Percentiles rank a stretch among this genome's conserved stretches.
These are phyloP conservation scores for Phlyctochytrium arcticum DNA, from an alignment of 192 early-diverging fungal species.

Conservation along the genomic window DNA sequence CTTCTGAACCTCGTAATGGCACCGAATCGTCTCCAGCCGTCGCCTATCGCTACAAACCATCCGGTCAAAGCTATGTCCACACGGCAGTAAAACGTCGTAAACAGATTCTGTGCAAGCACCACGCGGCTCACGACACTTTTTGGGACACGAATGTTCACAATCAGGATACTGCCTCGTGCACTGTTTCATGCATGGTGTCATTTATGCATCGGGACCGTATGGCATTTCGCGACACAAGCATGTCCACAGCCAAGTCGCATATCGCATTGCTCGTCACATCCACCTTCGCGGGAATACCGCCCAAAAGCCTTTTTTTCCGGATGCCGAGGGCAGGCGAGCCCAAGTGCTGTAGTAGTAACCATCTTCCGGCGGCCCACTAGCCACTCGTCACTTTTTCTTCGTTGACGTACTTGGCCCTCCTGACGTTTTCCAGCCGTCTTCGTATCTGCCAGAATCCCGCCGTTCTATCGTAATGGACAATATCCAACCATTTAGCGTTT, in stretches of 20 bases:
- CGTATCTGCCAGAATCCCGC: no score
- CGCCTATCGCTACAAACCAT: background rate
- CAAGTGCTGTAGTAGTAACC: no score
- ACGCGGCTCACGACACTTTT: constrained; percentile 45
- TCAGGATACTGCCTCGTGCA: constrained; percentile 36
- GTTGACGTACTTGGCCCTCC: no score
- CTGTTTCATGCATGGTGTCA: constrained; percentile 39
- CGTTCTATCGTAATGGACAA: no score
- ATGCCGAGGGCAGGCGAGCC: no score
- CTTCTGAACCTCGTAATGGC: no score
- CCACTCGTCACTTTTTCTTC: no score
- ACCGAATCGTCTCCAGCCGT: no score
- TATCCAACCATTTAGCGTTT: no score
- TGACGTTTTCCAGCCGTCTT: no score
- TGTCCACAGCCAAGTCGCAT: constrained; percentile 49
- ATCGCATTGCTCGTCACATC: constrained; percentile 43
- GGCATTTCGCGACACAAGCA: constrained; percentile 42
- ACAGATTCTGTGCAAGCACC: constrained; percentile 21
- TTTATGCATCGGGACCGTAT: constrained; percentile 48
- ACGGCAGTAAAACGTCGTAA: constrained; percentile 20
- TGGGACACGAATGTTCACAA: constrained; percentile 45
- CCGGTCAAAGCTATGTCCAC: constrained; percentile 16
- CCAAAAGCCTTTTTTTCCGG: constrained; percentile 27
- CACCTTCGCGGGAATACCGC: constrained; percentile 45
- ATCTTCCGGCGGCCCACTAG: no score